Evolutionary conservation across 75 land plant species (phyloP), one percentile per base, ranked within the genome.

Genomic region (Cryptomeria japonica): DNA sequence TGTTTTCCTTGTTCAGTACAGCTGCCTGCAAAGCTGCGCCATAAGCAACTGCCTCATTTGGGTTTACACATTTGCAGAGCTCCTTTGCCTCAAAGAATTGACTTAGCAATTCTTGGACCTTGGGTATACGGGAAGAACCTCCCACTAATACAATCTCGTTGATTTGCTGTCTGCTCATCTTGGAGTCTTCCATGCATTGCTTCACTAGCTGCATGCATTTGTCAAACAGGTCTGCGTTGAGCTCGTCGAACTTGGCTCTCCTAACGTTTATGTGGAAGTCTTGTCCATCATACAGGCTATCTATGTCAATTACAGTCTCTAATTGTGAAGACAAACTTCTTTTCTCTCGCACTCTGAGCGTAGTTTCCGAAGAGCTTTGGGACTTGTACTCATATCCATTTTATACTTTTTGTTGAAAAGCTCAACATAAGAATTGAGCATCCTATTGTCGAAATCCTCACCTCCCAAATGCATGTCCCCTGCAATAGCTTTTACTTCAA

Each of bases 381-480:
- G 19, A 85, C 22, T 85, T 15, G 37, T 51, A 15, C 28, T 49
- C 22, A 85, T 19, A 19, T 85, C 25, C 32, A n/a, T 85, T 34
- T 85, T 53, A 41, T 34, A 18, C 28, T 19, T 85, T 15, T 25
- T 55, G 22, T 53, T 28, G 68, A 85, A 85, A 14, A 25, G 22
- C 78, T 47, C 25, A 18, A 85, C 86, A 58, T 36, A 85, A 58
- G 10, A 61, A 55, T 61, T 55, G 77, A 85, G 64, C 86, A 85
- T 16, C 25, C 75, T 85, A 85, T 85, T 85, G 53, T 47, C 86
- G 55, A 85, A 85, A 85, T 85, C 86, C 28, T 85, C 86, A 1
- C 89, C 89, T 19, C 89, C 90, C 80, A 89, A 53, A 37, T 88
- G 89, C 78, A 51, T 47, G 86, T 89, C 83, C 22, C 89, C 89